Percentiles rank a stretch among this genome's conserved stretches.
phyloP scores from a whole-genome alignment of 116 monocot species.

The Iris pallida region DNA sequence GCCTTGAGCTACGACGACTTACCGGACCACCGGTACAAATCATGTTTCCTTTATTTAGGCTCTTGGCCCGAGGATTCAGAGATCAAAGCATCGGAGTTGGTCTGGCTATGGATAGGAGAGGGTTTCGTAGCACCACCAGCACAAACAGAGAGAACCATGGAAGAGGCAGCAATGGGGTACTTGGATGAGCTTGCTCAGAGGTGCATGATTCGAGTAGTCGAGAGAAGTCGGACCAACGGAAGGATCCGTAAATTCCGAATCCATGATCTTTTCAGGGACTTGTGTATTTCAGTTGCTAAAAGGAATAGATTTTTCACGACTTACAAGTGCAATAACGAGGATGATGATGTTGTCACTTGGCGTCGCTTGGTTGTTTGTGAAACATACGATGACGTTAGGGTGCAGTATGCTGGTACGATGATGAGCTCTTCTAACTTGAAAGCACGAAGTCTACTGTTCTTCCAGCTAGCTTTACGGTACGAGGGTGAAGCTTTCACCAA shows the following conservation, averaged over 20 bases:
- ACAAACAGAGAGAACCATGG: no score
- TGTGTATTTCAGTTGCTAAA: not conserved
- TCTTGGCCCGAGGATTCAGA: conserved; percentile 14
- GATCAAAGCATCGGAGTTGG: not conserved
- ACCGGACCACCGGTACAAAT: conserved; percentile 12
- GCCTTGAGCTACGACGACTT: conserved; percentile 23
- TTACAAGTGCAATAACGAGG: not conserved
- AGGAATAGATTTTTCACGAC: conserved; percentile 8
- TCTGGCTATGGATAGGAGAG: conserved; percentile 21
- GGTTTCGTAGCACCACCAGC: conserved; percentile 20
- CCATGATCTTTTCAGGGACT: conserved; percentile 10
- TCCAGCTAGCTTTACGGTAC: no score
- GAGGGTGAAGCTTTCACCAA: no score
- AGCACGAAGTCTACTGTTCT: no score
- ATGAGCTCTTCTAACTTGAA: no score
- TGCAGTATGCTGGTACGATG: no score
- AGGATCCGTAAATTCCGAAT: not conserved
- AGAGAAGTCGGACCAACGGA: not conserved
- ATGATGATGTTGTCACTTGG: no score
- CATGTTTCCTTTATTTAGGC: conserved; percentile 23
- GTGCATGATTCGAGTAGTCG: conserved; percentile 9
- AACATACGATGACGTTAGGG: no score
- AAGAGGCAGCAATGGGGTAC: conserved; percentile 15
- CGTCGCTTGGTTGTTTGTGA: not conserved
- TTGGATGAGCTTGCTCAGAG: conserved; percentile 17